A percentile compares a stretch with the other conserved stretches of the same genome.
Conservation (phyloP, 768 basidiomycete genomes). For the Lactarius evosmus region DNA sequence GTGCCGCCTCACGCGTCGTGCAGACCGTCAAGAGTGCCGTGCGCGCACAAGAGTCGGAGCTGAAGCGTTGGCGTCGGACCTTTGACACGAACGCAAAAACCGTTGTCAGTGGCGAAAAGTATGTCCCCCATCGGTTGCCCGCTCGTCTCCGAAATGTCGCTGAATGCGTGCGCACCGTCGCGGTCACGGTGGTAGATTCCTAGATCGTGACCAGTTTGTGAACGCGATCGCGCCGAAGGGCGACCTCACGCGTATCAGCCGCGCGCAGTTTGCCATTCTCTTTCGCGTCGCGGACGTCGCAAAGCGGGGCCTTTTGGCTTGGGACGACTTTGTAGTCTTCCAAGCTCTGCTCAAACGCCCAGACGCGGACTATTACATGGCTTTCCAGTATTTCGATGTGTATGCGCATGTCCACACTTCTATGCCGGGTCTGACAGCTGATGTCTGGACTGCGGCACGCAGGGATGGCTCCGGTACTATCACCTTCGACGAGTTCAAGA, state of each 20-base stretch:
- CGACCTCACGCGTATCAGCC: conserved; percentile 82
- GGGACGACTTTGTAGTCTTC: conserved; percentile 96
- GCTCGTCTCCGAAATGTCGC: neutral
- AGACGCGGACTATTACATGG: conserved; percentile 96
- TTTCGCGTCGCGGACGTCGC: conserved; percentile 85
- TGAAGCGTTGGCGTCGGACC: conserved; percentile 82
- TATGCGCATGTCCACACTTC: conserved; percentile 33
- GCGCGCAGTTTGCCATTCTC: conserved; percentile 84
- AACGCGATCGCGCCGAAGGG: conserved; percentile 89
- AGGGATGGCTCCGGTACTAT: conserved; percentile 92
- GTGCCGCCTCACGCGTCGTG: conserved; percentile 44
- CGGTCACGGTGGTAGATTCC: conserved; percentile 52
- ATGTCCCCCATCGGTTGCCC: conserved; percentile 34
- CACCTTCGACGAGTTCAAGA: conserved; percentile 92
- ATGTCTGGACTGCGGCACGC: conserved; percentile 2
- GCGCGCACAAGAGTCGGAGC: conserved; percentile 72
- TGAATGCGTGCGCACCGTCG: neutral
- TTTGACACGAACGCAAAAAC: conserved; percentile 83
- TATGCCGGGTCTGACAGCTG: neutral
- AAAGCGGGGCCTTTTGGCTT: conserved; percentile 74
- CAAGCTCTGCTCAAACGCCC: conserved; percentile 90
- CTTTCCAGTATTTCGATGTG: conserved; percentile 95
- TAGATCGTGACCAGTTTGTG: conserved; percentile 86
- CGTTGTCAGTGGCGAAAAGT: conserved; percentile 78
- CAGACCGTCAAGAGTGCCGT: conserved; percentile 66